Evolutionary conservation across 495 filamentous ascomycete genomes (phyloP).

Genomic region (Penicillium cinerascens): DNA sequence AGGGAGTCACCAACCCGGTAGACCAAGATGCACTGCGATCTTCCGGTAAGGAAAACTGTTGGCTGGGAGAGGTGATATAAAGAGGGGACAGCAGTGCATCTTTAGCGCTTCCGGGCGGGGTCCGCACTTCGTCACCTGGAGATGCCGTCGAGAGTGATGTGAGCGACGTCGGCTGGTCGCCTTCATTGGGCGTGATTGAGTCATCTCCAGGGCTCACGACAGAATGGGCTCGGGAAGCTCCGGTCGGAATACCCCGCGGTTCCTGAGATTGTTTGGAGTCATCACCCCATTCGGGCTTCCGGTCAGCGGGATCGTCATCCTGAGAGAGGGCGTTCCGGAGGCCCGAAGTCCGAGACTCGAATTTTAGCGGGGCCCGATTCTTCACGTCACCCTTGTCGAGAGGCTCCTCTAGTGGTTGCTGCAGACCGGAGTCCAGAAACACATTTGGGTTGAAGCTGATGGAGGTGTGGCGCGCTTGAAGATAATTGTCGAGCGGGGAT

Average conservation of each 20-base stretch:
- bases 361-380: conserved; percentile 24
- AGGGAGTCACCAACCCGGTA: conserved; percentile 36
- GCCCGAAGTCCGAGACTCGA: conserved; percentile 39
- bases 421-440: conserved; percentile 35
- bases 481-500: conserved; percentile 43
- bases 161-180: conserved; percentile 54
- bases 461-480: conserved; percentile 39
- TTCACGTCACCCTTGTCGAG: conserved; percentile 32
- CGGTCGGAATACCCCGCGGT: conserved; percentile 29
- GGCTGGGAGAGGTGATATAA: conserved; percentile 42
- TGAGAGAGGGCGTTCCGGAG: conserved; percentile 40
- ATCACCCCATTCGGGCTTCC: conserved; percentile 19
- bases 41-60: conserved; percentile 43
- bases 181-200: conserved; percentile 19
- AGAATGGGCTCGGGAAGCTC: conserved; percentile 22
- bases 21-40: conserved; percentile 48
- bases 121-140: conserved; percentile 50
- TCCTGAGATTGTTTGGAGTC: conserved; percentile 20
- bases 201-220: conserved; percentile 24
- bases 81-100: conserved; percentile 54
- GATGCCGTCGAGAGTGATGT: conserved; percentile 59
- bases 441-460: conserved; percentile 44
- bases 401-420: conserved; percentile 37
- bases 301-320: conserved; percentile 19
- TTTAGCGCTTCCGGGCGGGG: conserved; percentile 45